A percentile compares a stretch with the other conserved stretches of the same genome.
Evolutionary conservation across 2,329 filamentous ascomycete species (phyloP).

Genomic region (Dothistroma septosporum): DNA sequence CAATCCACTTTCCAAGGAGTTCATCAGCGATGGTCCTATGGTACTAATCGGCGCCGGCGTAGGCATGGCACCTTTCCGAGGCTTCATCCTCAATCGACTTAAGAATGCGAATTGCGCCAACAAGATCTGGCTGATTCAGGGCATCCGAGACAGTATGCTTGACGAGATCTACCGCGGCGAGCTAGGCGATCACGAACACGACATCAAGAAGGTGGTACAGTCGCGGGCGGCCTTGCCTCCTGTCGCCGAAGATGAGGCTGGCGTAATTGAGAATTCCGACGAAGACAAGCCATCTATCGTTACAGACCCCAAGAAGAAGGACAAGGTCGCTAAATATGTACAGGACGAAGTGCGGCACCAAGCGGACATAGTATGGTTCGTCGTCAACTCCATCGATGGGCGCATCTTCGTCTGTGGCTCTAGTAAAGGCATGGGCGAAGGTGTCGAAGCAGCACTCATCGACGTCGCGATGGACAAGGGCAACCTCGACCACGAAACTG

Average conservation of each 20-base stretch:
- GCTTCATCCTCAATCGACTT: constrained; percentile 89
- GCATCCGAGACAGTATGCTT: constrained; percentile 85
- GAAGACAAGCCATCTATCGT: constrained; percentile 50
- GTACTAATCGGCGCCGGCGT: constrained; percentile 94
- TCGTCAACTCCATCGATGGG: constrained; percentile 93
- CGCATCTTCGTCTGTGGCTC: constrained; percentile 95
- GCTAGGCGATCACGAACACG: constrained; percentile 79
- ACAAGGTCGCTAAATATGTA: constrained; percentile 77
- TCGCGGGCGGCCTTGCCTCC: constrained; percentile 35
- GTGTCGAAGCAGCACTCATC: constrained; percentile 80
- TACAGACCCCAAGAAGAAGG: constrained; percentile 61
- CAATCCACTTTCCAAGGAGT: constrained; percentile 88
- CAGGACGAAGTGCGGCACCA: constrained; percentile 91
- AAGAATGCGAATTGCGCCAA: constrained; percentile 95
- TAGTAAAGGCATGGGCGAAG: constrained; percentile 95
- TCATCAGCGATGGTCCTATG: constrained; percentile 93
- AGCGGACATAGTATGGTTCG: constrained; percentile 96
- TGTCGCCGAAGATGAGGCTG: constrained; percentile 28
- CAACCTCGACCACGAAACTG: constrained; percentile 75
- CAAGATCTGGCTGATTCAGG: constrained; percentile 96
- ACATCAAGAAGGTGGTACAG: constrained; percentile 51
- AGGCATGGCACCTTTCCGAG: constrained; percentile 93
- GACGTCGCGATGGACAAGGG: constrained; percentile 93
- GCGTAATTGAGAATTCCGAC: constrained; percentile 43
- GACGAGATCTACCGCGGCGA: constrained; percentile 97